Conservation (phyloP, 768 basidiomycete species). For the Boletus rubropictus region DNA sequence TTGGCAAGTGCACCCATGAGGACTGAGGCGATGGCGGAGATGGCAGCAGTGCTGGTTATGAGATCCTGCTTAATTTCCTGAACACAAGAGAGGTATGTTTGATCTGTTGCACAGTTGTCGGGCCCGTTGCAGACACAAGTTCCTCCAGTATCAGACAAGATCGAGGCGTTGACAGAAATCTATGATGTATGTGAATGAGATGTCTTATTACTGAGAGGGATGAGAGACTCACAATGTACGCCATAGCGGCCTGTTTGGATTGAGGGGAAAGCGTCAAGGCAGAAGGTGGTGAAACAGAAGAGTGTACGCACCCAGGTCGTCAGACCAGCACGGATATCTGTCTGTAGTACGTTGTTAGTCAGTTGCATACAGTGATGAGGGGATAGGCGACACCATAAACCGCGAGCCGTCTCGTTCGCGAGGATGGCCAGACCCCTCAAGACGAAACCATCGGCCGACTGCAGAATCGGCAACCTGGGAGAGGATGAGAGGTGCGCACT, state of each 20-base stretch:
- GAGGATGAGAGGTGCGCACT: not conserved
- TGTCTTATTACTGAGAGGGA: not conserved
- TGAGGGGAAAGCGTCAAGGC: not conserved
- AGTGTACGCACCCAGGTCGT: slow-evolving; percentile 68
- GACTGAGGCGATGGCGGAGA: slow-evolving; percentile 67
- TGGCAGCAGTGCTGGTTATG: slow-evolving; percentile 76
- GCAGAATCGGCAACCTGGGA: slow-evolving; percentile 36
- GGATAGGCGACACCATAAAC: slow-evolving; percentile 42
- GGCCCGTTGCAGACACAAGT: slow-evolving; percentile 68
- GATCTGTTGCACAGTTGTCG: slow-evolving; percentile 50
- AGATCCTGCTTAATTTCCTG: slow-evolving; percentile 65
- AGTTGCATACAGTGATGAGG: not conserved
- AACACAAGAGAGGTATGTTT: slow-evolving; percentile 51
- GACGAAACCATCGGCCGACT: slow-evolving; percentile 61
- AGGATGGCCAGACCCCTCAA: slow-evolving; percentile 65
- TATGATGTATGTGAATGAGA: slow-evolving; percentile 22
- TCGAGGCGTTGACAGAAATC: slow-evolving; percentile 84
- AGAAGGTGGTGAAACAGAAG: not conserved
- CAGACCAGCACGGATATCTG: slow-evolving; percentile 71
- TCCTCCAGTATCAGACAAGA: slow-evolving; percentile 71
- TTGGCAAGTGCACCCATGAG: slow-evolving; percentile 84
- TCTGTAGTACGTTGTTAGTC: slow-evolving; percentile 36
- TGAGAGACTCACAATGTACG: slow-evolving; percentile 59
- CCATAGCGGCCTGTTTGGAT: slow-evolving; percentile 61
- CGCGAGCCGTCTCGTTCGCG: slow-evolving; percentile 58